Evolutionary conservation across 169 alveolate species (phyloP).

Genomic region (Plasmodium falciparum): DNA sequence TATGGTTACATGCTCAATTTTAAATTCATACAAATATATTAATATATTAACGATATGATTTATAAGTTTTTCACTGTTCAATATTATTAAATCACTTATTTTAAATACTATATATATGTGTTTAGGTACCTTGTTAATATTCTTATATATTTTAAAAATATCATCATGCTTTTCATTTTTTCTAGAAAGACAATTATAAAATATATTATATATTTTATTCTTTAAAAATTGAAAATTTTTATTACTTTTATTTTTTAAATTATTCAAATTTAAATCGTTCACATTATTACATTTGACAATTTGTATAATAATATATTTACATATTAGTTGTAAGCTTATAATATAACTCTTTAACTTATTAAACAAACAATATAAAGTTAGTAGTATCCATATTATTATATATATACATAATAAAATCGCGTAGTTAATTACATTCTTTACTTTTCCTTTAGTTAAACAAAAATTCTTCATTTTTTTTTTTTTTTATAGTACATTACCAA

Average conservation of each 20-base stretch:
- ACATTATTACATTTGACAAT: no score
- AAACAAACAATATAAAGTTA: constrained; percentile 20
- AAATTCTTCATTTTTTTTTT: neutral
- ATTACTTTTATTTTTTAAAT: no score
- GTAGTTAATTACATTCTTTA: constrained; percentile 16
- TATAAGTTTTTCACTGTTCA: constrained; percentile 16
- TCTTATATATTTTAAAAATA: neutral
- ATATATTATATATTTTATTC: neutral
- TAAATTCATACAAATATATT: constrained; percentile 24
- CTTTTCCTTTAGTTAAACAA: neutral
- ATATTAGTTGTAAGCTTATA: neutral
- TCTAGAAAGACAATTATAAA: neutral
- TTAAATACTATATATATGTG: constrained; percentile 52
- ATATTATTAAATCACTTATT: constrained; percentile 36
- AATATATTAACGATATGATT: constrained; percentile 23
- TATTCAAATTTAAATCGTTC: no score
- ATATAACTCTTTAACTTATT: constrained; percentile 1
- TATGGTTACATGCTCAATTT: constrained; percentile 28
- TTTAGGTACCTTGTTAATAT: constrained; percentile 34
- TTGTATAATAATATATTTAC: neutral
- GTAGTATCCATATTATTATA: constrained; percentile 9
- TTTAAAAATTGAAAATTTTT: neutral
- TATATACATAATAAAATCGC: constrained; percentile 9
- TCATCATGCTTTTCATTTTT: neutral
- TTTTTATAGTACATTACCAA: neutral